Conservation (phyloP, 257 asterid species). For the Linaria vulgaris region DNA sequence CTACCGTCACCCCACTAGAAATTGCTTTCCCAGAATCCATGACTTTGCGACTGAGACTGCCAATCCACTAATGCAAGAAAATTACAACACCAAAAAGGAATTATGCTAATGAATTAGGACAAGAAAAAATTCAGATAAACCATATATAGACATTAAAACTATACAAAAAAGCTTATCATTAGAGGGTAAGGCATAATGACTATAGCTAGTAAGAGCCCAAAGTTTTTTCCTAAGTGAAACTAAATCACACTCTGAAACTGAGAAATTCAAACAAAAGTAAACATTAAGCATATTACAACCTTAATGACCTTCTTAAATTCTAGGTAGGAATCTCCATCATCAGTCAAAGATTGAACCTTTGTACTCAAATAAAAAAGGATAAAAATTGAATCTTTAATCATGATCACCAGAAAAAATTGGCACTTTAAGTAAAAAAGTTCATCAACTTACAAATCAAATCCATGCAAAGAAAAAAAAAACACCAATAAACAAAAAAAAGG, state of each 20-base stretch:
- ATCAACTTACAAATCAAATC: neutral
- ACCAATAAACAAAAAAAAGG: neutral
- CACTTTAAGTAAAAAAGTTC: neutral
- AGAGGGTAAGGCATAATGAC: neutral
- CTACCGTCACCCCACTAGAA: constrained; percentile 51
- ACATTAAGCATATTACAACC: neutral
- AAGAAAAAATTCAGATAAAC: constrained; percentile 7
- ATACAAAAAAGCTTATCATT: neutral
- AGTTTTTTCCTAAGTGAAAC: neutral
- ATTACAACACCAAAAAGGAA: neutral
- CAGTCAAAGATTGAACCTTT: constrained; percentile 16
- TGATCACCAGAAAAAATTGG: constrained; percentile 26
- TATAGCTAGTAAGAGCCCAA: neutral
- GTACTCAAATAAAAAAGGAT: neutral
- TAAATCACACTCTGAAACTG: neutral
- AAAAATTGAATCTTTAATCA: constrained; percentile 18
- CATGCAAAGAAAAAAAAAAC: neutral
- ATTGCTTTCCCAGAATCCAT: constrained; percentile 73
- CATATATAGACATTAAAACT: neutral
- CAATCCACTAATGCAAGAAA: constrained; percentile 9
- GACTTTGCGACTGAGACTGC: constrained; percentile 12
- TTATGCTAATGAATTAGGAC: neutral
- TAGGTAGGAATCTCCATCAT: neutral
- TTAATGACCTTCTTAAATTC: neutral
- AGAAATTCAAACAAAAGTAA: constrained; percentile 13